Conservation (phyloP, 202 grass and related monocot species). For the Hordeum pubiflorum region DNA sequence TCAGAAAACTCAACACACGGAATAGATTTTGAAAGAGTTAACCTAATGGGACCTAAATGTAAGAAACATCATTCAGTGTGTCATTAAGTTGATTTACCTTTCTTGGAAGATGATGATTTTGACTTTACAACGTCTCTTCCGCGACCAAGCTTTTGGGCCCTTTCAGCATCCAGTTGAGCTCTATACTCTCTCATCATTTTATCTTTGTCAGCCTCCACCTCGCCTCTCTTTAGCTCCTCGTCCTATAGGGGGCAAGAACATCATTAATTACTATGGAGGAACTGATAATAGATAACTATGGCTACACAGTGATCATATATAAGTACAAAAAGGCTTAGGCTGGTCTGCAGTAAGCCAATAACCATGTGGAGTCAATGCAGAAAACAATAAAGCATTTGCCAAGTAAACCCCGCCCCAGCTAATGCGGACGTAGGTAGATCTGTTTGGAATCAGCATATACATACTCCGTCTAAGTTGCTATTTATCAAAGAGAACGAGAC, state of each 20-base stretch:
- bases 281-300: neutral
- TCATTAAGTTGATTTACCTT: conserved; percentile 43
- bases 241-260: conserved; percentile 46
- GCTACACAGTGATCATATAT: neutral
- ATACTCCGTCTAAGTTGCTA: neutral
- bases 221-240: conserved; percentile 88
- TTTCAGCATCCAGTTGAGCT: conserved; percentile 96
- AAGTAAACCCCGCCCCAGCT: neutral
- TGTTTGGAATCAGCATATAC: neutral
- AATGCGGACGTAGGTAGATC: neutral
- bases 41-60: neutral
- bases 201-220: conserved; percentile 95
- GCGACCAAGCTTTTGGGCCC: conserved; percentile 69
- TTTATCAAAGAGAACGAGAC: neutral
- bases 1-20: conserved; percentile 24
- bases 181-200: conserved; percentile 99
- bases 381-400: neutral
- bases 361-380: neutral
- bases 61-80: neutral
- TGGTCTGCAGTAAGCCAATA: neutral
- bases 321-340: neutral
- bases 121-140: conserved; percentile 53
- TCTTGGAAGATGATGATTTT: conserved; percentile 59
- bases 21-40: neutral
- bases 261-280: neutral